Percentiles rank a stretch among this genome's conserved stretches.
phyloP scores from a whole-genome alignment of 208 protist genomes.

The Wallacemonas collosoma region DNA sequence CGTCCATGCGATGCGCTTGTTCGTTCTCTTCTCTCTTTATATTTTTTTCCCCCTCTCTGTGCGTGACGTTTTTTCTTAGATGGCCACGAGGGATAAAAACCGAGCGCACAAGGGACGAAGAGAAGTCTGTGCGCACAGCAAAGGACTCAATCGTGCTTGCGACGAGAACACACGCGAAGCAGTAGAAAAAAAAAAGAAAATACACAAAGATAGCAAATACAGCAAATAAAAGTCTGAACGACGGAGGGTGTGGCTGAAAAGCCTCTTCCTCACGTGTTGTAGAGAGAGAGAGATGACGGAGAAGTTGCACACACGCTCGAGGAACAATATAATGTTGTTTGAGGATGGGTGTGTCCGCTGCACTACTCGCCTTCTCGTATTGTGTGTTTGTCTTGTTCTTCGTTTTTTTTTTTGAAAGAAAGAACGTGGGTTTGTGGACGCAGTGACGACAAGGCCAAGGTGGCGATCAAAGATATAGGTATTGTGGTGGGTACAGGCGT shows the following conservation, averaged over 20 bases:
- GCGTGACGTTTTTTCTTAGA: constrained; percentile 6
- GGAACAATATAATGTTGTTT: neutral
- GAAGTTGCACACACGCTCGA: constrained; percentile 8
- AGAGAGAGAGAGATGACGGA: constrained; percentile 17
- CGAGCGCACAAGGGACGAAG: no score
- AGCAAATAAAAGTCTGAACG: neutral
- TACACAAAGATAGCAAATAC: neutral
- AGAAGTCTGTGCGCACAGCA: no score
- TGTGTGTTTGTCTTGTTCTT: no score
- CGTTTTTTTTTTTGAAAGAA: no score
- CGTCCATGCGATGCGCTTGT: constrained; percentile 12
- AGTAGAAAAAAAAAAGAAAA: constrained; percentile 18
- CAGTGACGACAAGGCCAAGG: no score
- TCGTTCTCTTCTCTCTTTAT: neutral
- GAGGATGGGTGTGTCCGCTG: no score
- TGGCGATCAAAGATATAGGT: no score
- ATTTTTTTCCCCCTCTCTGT: neutral
- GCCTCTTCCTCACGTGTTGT: constrained; percentile 12
- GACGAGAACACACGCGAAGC: neutral
- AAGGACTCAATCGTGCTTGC: no score
- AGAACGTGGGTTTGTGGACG: no score
- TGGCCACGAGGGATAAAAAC: neutral
- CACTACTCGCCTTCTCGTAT: no score
- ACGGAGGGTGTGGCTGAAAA: constrained; percentile 14
- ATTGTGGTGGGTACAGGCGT: no score